These are phyloP conservation scores for Arabidopsis hybrid DNA, from an alignment of 441 rosid genomes.

Conservation along the genomic window DNA sequence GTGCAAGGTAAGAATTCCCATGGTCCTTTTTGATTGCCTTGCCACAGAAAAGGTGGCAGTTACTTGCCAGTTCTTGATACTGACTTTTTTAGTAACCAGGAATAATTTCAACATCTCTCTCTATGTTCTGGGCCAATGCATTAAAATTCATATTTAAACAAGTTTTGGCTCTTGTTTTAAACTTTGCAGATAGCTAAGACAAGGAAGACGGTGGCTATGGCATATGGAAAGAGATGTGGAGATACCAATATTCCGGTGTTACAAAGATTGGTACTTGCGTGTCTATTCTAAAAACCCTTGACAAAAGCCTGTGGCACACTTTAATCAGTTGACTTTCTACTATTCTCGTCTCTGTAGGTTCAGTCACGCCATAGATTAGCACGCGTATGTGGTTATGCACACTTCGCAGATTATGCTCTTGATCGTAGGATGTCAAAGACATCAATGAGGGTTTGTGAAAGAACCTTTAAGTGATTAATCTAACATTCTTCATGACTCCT, in stretches of 20 bases:
- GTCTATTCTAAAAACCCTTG: constrained; percentile 14
- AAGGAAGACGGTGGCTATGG: constrained; percentile 78
- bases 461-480: constrained; percentile 20
- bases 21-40: constrained; percentile 27
- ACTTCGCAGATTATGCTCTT: constrained; percentile 86
- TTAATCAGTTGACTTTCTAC: constrained; percentile 19
- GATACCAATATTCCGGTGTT: constrained; percentile 78
- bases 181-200: constrained; percentile 82
- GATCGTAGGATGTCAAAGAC: constrained; percentile 85
- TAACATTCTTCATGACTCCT: constrained; percentile 8
- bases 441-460: constrained; percentile 72
- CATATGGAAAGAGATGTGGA: constrained; percentile 87
- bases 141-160: constrained; percentile 16
- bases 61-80: constrained; percentile 21
- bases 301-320: constrained; percentile 26
- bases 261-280: constrained; percentile 71
- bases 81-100: constrained; percentile 10
- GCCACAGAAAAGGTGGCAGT: not conserved
- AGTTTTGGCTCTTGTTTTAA: constrained; percentile 42
- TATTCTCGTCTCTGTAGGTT: constrained; percentile 57
- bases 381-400: constrained; percentile 84
- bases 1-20: constrained; percentile 70
- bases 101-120: constrained; percentile 26
- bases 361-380: constrained; percentile 87
- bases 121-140: constrained; percentile 10